Base-by-base conservation (phyloP, 78 protist species). In the Polysphondylium violaceum region DNA sequence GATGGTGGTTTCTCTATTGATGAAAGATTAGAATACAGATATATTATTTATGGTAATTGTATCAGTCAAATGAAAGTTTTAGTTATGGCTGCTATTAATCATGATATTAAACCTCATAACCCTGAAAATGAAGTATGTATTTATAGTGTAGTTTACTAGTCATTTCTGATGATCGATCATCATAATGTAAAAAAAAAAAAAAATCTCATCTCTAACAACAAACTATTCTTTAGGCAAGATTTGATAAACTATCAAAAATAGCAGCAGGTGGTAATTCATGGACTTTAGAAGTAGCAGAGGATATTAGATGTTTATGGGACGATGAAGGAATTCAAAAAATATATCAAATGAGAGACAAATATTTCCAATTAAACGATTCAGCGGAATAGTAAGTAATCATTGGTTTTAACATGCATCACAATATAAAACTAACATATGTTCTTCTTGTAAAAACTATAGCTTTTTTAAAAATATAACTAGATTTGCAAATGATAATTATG, bases 31-130 rank as follows among this genome's bases (percentile, higher is more conserved):
- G 86, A 76, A 63, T 90, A 90, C 59, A 67, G 86, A 58, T 90
- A 79, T 61, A 81, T 90, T 43, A 68, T 90, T 40, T 90, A 67
- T 50, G 88, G 91, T 36, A 90, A 90, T 61, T 90, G 94, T 65
- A 90, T 90, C 35, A 90, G 83, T 47, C 94, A 90, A 56, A 90
- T 90, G 94, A 90, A 90, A 61, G 88, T 79, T 25, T 60, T 90
- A 38, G 94, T 90, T 12, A 69, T 33, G n/a, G 63, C 79, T 9
- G 94, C 75, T 3, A 69, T 53, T 27, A 56, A 72, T 17, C 27
- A 56, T 19, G 76, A 76, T 19, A 40, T 90, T 21, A 41, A 43
- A 64, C 87, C 87, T 56, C 23, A 8, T 9, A 40, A 41, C 29
- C 50, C 65, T 8, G 73, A 67, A 43, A 78, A 90, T 53, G 67